phyloP scores from a whole-genome alignment of 805 yeast species.

The Ascoidea tarda region DNA sequence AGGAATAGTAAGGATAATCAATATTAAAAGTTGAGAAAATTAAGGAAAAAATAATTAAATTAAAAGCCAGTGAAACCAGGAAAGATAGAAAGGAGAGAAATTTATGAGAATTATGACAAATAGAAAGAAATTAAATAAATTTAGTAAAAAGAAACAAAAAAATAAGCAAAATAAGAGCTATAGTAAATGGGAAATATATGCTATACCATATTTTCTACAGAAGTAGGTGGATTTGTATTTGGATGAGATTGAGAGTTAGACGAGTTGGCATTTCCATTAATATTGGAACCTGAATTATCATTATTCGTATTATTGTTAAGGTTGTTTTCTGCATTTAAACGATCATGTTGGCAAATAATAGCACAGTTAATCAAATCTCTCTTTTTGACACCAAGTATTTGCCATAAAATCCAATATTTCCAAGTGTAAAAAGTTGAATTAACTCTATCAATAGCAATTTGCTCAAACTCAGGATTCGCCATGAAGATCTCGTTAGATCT shows the following conservation, averaged over 20 bases:
- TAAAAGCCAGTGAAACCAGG: not conserved
- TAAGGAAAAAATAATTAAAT: too few relatives aligned
- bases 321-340: conserved; percentile 11
- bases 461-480: conserved; percentile 30
- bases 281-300: not conserved
- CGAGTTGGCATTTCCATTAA: not conserved
- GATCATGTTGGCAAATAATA: conserved; percentile 23
- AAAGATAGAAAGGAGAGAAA: not conserved
- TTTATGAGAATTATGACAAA: not conserved
- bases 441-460: conserved; percentile 26
- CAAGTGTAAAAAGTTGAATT: conserved; percentile 15
- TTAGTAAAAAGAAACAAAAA: not conserved
- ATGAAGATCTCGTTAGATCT: conserved; percentile 25
- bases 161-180: not conserved
- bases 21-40: too few relatives aligned
- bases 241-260: not conserved
- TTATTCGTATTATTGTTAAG: not conserved
- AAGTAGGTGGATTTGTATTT: not conserved
- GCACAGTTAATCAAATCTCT: conserved; percentile 38
- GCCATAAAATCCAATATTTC: conserved; percentile 32
- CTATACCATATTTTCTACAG: not conserved
- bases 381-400: conserved; percentile 36
- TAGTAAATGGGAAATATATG: too few relatives aligned
- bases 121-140: not conserved
- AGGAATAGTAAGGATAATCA: too few relatives aligned